Evolutionary conservation across 2,329 filamentous ascomycete genomes (phyloP).

Genomic region (Aspergillus udagawae): DNA sequence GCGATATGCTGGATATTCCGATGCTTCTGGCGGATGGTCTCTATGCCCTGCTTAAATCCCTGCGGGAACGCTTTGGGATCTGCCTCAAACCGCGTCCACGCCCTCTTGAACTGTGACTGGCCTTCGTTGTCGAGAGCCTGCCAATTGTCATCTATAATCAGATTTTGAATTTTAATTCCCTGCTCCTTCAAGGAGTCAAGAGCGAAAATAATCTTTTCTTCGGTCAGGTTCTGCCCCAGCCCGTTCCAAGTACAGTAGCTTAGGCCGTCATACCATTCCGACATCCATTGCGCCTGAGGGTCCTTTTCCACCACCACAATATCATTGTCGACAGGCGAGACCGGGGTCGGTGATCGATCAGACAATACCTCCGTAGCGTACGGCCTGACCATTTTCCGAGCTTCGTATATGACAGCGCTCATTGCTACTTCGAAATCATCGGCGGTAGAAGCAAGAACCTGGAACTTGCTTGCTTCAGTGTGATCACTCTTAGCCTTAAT

Average conservation of each 20-base stretch:
- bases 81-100: constrained; percentile 82
- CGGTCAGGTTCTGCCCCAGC: constrained; percentile 76
- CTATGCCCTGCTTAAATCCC: constrained; percentile 69
- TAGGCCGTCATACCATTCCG: constrained; percentile 88
- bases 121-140: constrained; percentile 65
- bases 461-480: constrained; percentile 50
- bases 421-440: constrained; percentile 70
- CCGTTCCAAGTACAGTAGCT: constrained; percentile 98
- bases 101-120: constrained; percentile 48
- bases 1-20: constrained; percentile 76
- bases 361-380: constrained; percentile 17
- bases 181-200: constrained; percentile 66
- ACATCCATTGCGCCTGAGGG: constrained; percentile 58
- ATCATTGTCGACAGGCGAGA: constrained; percentile 40
- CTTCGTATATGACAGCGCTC: constrained; percentile 80
- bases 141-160: constrained; percentile 98
- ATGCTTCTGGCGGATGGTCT: constrained; percentile 64
- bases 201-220: constrained; percentile 72
- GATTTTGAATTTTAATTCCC: constrained; percentile 71
- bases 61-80: constrained; percentile 72
- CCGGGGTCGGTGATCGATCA: constrained; percentile 14
- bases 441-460: constrained; percentile 67
- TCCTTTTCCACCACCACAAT: constrained; percentile 39
- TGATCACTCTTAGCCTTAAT: constrained; percentile 71
- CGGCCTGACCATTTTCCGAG: constrained; percentile 59